Evolutionary conservation across 164 flowering plant genomes (phyloP).

Genomic region (Stephania cephalantha): DNA sequence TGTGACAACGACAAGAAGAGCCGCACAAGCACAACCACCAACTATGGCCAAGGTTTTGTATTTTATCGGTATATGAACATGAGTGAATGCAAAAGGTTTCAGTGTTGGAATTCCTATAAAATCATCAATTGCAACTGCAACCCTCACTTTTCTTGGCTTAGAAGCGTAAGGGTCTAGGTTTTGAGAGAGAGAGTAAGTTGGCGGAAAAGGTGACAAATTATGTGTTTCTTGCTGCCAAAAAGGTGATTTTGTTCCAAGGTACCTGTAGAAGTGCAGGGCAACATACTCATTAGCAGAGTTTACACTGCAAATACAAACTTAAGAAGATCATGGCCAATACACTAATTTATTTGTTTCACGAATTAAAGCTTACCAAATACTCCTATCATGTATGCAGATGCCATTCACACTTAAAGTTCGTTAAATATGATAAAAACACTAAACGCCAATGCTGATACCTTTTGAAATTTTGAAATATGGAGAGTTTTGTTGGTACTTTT

Average conservation of each 20-base stretch:
- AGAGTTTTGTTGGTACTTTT: no score
- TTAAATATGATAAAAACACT: no score
- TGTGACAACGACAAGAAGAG: slow-evolving; percentile 28
- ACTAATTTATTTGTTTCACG: no score
- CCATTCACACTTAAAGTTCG: no score
- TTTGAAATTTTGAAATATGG: no score
- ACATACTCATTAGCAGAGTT: neutral
- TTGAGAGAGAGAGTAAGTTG: slow-evolving; percentile 13
- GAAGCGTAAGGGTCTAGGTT: slow-evolving; percentile 6
- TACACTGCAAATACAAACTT: neutral
- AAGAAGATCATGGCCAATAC: no score
- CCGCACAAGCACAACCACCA: slow-evolving; percentile 31
- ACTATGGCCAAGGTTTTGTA: slow-evolving; percentile 28
- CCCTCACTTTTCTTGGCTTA: slow-evolving; percentile 22
- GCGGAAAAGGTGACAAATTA: slow-evolving; percentile 14
- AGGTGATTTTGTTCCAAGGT: slow-evolving; percentile 14
- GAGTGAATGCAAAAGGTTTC: slow-evolving; percentile 23
- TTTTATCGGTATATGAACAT: slow-evolving; percentile 24
- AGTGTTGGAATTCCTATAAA: slow-evolving; percentile 32
- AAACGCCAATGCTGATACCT: no score
- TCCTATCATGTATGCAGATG: no score
- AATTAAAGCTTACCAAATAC: no score
- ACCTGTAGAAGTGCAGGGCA: slow-evolving; percentile 18
- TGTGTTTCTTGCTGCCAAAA: slow-evolving; percentile 15
- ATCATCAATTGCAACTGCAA: slow-evolving; percentile 20